Evolutionary conservation across 257 asterid species (phyloP), one percentile per base, ranked within the genome.

Genomic region (Orobanche coerulescens): DNA sequence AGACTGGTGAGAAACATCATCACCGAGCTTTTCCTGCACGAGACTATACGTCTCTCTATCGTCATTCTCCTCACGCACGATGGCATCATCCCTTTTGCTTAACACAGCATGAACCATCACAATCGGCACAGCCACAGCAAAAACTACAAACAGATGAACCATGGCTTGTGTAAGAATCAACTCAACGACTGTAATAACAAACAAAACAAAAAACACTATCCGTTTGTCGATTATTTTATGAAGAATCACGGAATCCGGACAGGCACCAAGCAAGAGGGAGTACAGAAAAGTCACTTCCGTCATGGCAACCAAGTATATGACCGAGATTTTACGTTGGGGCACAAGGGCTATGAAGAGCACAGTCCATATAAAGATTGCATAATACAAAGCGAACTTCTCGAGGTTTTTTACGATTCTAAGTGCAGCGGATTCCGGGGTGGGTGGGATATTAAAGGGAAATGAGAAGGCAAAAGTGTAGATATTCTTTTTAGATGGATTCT

Each of bases 271-370:
- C 58, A 90, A 37, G 14, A 84, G 60, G 5, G 64, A 31, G 78
- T 82, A 84, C 15, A 82, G 39, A 13, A 76, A 39, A 0, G 84
- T 26, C n/a, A 84, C 82, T 19, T 84, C 90, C 2, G 76, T 86
- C 25, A 44, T 73, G 44, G 76, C 76, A 25, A 82, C 93, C 64
- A 86, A 64, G 55, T 10, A 68, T 39, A 86, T 58, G 4, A 82
- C 48, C 0, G 94, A 90, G 20, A 79, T 85, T n/a, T 84, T 84
- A 4, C 94, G 85, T 18, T 0, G 0, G 2, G 94, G 94, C 20
- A 78, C 42, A 2, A 90, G 84, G 50, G 94, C 20, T 12, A 86
- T 81, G 67, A 84, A 81, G 43, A 86, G 88, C 1, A 81, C 84
- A 0, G 90, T 68, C 79, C 83, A 90, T 15, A 82, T 43, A n/a